Percentiles rank a stretch among this genome's conserved stretches.
phyloP scores from a whole-genome alignment of 768 basidiomycete genomes.

The Ramaria rubella region DNA sequence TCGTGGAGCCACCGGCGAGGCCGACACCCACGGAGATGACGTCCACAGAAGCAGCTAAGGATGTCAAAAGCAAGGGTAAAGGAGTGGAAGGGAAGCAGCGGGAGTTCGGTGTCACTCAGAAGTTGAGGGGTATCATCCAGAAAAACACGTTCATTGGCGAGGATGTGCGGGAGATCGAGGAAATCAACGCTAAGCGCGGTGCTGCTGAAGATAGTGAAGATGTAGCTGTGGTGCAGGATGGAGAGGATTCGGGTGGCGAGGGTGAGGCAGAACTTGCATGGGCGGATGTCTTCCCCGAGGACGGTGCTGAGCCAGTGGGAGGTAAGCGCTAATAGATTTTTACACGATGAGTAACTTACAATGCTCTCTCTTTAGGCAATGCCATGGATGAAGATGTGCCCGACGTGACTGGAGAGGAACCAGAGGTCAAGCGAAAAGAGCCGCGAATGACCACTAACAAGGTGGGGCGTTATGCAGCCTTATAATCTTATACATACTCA shows the following conservation, averaged over 20 bases:
- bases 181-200: too few species aligned
- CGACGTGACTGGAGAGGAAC: conserved; percentile 17
- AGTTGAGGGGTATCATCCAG: conserved; percentile 79
- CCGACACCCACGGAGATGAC: conserved; percentile 56
- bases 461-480: conserved; percentile 31
- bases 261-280: conserved; percentile 52
- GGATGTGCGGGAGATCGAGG: conserved; percentile 66
- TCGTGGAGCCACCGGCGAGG: conserved; percentile 85
- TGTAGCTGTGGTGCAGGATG: conserved; percentile 30
- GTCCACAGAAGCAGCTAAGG: conserved; percentile 42
- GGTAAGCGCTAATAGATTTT: conserved; percentile 9
- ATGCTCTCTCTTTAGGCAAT: conserved; percentile 15
- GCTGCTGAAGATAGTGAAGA: too few species aligned
- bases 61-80: conserved; percentile 51
- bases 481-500: conserved; percentile 1
- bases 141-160: conserved; percentile 84
- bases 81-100: conserved; percentile 28
- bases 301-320: conserved; percentile 17
- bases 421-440: conserved; percentile 44
- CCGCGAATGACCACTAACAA: conserved; percentile 93
- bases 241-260: conserved; percentile 20
- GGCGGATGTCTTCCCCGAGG: conserved; percentile 80
- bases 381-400: conserved; percentile 25
- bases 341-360: conserved; percentile 20
- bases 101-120: conserved; percentile 72